These are phyloP conservation scores for Aspergillus ellipticus DNA, from an alignment of 495 filamentous ascomycete species.

Conservation along the genomic window DNA sequence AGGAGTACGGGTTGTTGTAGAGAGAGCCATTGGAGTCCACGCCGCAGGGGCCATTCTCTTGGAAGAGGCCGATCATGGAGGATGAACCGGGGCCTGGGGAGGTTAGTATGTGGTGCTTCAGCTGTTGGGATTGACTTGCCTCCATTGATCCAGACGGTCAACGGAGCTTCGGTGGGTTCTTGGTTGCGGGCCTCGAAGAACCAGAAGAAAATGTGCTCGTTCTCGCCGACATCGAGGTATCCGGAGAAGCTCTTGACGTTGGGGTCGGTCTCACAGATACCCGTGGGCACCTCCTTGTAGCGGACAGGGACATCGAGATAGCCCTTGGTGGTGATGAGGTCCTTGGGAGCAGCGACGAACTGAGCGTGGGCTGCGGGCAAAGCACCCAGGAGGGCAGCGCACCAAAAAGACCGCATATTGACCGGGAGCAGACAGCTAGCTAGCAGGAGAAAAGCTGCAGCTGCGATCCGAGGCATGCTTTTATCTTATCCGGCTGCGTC, in stretches of 20 bases:
- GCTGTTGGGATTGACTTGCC: conserved; percentile 6
- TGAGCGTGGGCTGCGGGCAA: conserved; percentile 34
- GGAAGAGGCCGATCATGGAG: conserved; percentile 57
- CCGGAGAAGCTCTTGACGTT: conserved; percentile 63
- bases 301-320: conserved; percentile 50
- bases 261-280: conserved; percentile 64
- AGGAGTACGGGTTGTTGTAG: conserved; percentile 54
- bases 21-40: conserved; percentile 46
- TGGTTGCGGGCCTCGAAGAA: conserved; percentile 58
- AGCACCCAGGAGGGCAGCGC: conserved; percentile 10
- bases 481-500: too few species aligned
- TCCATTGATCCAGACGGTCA: conserved; percentile 65
- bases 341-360: conserved; percentile 56
- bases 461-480: too few species aligned
- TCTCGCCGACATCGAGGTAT: conserved; percentile 58
- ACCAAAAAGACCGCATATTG: conserved; percentile 8
- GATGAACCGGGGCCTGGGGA: conserved; percentile 49
- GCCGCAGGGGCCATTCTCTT: conserved; percentile 59
- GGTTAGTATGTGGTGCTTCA: neutral
- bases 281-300: conserved; percentile 59
- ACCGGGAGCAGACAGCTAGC: neutral
- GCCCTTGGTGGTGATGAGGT: conserved; percentile 48
- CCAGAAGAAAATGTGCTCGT: conserved; percentile 66
- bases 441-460: neutral
- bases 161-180: conserved; percentile 50